Conservation (phyloP, 2,329 filamentous ascomycete genomes). For the Myriosclerotinia scirpicola region DNA sequence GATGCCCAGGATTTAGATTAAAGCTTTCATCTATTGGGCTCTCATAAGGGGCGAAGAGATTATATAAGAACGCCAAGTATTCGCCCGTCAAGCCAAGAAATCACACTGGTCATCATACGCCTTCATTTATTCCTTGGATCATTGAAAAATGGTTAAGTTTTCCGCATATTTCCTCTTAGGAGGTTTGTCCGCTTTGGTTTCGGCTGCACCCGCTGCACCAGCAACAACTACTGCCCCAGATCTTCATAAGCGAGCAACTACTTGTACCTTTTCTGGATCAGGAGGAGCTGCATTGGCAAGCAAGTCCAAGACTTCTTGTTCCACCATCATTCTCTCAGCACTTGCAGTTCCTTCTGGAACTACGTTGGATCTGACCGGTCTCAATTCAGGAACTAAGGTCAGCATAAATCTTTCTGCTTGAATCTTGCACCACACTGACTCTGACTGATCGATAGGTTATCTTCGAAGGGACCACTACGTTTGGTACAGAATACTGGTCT, state of each 20-base stretch:
- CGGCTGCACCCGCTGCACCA: conserved; percentile 13
- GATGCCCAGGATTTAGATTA: too few species aligned
- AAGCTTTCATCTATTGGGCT: neutral
- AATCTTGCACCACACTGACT: neutral
- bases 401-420: neutral
- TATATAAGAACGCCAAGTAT: conserved; percentile 19
- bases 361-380: conserved; percentile 59
- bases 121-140: conserved; percentile 5
- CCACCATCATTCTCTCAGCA: conserved; percentile 53
- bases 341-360: conserved; percentile 57
- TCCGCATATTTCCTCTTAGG: conserved; percentile 13
- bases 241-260: conserved; percentile 32
- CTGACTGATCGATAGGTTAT: conserved; percentile 45
- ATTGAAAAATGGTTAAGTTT: conserved; percentile 15
- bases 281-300: conserved; percentile 46
- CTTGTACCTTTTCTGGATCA: conserved; percentile 55
- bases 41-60: neutral
- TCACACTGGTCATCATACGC: neutral
- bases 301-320: conserved; percentile 52
- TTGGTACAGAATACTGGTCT: conserved; percentile 63
- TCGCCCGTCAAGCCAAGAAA: conserved; percentile 8
- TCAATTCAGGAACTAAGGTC: conserved; percentile 48
- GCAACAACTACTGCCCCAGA: conserved; percentile 12
- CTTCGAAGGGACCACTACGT: conserved; percentile 65
- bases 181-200: conserved; percentile 15